Base-by-base conservation (phyloP, 768 basidiomycete genomes). In the Heimioporus sp. region DNA sequence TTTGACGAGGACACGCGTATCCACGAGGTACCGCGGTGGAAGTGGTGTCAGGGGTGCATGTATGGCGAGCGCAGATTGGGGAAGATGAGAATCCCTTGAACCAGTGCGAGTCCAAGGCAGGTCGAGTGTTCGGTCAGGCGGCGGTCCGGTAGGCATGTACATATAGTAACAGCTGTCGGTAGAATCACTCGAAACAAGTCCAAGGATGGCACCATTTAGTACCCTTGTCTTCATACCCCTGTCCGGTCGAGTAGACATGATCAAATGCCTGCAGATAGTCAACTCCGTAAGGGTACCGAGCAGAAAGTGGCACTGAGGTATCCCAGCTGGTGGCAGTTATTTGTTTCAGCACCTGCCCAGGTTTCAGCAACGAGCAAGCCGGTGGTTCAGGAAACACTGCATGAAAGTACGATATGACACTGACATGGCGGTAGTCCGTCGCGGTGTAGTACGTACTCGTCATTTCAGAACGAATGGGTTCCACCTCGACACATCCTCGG, bases 121-220 rank as follows among this genome's bases (percentile, higher is more conserved):
- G 59, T 76, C 1, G 90, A 90, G 0, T 0, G 72, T 60, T 0
- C 91, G 86, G 2, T 79, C 69, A 0, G 92, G 91, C 0, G 74
- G 71, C 0, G 73, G 54, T 0, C 73, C 66, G 0, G 76, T 77
- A 59, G 85, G 90, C 0, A 64, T 72, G 66, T 94, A 96, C 0
- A 82, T 77, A n/a, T n/a, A n/a, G 47, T 51, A 30, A 13, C 15
- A 6, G 5, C 13, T 21, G 41, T 32, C 45, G 17, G 51, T 11
- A 10, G 45, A 42, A 30, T 28, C 37, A 17, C 4, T 15, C 16
- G 72, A 72, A 9, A 94, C 77, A 11, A 98, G 77, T 0, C 80
- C 93, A 4, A 97, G 89, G 32, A 98, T 58, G 1, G 86, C 83
- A 0, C 89, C 89, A 52, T 92, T 92, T 32, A 98, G 73, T 0